A percentile compares a stretch with the other conserved stretches of the same genome.
Conservation (phyloP, 108 stramenopile species). For the Schizochytrium sp. region DNA sequence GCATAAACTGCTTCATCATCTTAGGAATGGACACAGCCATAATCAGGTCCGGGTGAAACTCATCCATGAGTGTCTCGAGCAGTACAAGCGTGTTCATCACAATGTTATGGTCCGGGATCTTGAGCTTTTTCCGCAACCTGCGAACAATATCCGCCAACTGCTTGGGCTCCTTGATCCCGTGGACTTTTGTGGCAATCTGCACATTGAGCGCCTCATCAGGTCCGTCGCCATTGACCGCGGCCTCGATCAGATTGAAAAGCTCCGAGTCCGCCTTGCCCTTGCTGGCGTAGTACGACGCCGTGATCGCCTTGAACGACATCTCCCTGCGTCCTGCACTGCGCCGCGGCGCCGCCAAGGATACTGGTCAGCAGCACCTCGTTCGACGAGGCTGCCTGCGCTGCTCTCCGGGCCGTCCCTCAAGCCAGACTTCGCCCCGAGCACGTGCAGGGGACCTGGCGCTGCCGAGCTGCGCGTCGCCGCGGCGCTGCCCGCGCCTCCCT, state of each 20-base stretch:
- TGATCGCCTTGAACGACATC: neutral
- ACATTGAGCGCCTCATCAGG: neutral
- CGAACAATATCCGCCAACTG: neutral
- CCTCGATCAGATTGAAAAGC: neutral
- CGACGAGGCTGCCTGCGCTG: too few relatives aligned
- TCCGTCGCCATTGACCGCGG: neutral
- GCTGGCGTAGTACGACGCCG: neutral
- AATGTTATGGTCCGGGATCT: neutral
- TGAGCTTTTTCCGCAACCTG: constrained; percentile 1
- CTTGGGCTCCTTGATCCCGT: neutral
- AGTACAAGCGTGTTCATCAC: neutral
- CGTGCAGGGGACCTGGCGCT: too few relatives aligned
- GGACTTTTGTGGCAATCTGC: neutral
- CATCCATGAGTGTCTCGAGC: neutral
- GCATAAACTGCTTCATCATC: neutral
- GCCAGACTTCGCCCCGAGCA: too few relatives aligned
- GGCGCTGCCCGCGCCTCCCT: too few relatives aligned
- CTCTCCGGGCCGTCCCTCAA: too few relatives aligned
- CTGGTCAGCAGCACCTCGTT: too few relatives aligned
- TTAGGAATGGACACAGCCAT: neutral
- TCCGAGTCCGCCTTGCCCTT: neutral
- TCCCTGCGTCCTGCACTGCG: too few relatives aligned
- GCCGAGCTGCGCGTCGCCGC: too few relatives aligned
- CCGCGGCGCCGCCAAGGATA: too few relatives aligned
- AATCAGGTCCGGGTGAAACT: neutral